These are phyloP conservation scores for Bryopsis sp. DNA, from an alignment of 139 green algal species.

Conservation along the genomic window DNA sequence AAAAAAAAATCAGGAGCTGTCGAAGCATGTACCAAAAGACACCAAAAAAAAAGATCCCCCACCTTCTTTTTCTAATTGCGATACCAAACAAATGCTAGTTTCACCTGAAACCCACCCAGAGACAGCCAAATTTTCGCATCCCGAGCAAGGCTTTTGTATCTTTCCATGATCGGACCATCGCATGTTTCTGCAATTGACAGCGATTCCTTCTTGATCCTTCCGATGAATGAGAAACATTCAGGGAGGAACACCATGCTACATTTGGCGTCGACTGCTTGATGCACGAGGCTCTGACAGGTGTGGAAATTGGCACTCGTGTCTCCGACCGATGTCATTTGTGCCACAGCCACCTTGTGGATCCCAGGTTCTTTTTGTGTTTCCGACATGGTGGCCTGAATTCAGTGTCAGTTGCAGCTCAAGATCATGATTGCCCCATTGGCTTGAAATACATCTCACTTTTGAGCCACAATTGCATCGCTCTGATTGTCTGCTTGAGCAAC, in stretches of 20 bases:
- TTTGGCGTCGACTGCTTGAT: conserved; percentile 33
- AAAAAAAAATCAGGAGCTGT: not conserved
- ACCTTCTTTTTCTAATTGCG: not conserved
- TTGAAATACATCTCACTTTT: too few species aligned
- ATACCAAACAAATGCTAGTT: not conserved
- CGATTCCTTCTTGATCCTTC: conserved; percentile 43
- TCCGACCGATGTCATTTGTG: conserved; percentile 59
- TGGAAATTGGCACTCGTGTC: conserved; percentile 45
- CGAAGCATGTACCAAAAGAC: not conserved
- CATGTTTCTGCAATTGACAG: conserved; percentile 61
- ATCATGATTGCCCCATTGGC: too few species aligned
- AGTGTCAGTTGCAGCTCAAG: too few species aligned
- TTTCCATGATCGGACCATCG: conserved; percentile 58
- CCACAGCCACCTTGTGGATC: conserved; percentile 50
- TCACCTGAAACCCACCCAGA: conserved; percentile 80
- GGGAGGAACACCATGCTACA: conserved; percentile 84
- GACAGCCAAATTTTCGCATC: conserved; percentile 73
- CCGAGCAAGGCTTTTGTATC: conserved; percentile 67
- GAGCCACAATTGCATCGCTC: too few species aligned
- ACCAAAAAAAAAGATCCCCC: not conserved
- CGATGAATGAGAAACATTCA: conserved; percentile 90
- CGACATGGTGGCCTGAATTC: too few species aligned
- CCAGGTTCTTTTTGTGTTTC: too few species aligned
- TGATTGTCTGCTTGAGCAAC: too few species aligned
- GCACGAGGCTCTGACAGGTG: conserved; percentile 40